Evolutionary conservation across 177 flowering plant genomes (phyloP), one percentile per base, ranked within the genome.

Genomic region (Vitis hybrid): DNA sequence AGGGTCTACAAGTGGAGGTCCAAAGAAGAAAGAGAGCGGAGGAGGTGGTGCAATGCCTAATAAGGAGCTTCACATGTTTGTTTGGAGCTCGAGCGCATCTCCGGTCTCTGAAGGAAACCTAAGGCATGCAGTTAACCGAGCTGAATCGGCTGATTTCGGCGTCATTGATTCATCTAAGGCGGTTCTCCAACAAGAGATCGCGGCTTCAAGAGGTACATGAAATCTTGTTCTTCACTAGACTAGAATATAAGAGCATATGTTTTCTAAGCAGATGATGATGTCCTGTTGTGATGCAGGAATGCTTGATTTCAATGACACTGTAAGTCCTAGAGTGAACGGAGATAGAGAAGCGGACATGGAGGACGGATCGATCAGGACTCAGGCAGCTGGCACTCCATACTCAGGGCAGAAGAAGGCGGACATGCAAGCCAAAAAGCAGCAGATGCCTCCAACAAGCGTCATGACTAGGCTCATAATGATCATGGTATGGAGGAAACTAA

Each of bases 401-500:
- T 11, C 59, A 11, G 8, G 38, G 44, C 49, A 73, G 65, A 73
- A 76, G 76, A 70, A 57, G 31, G 61, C 44, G 65, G 78, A 73
- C 1, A 11, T 64, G 59, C 79, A 60, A 64, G 76, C 20, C 24
- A 74, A 62, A 70, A 75, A 76, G 71, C 78, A 75, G 4, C 77
- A 78, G 50, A 83, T 85, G 89, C 89, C 89, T 1, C 89, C 89
- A 1, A 82, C 87, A 3, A 83, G 85, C 63, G 89, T 85, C 18
- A 85, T 85, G 87, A 85, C 85, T 1, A 80, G 85, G 59, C 85
- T 85, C 15, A 82, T 85, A 1, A 82, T 85, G 8, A 80, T 85
- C 68, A 83, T 85, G 89, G 89, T 85, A 2, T 85, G 89, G 89
- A 80, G 89, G 69, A 85, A 83, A 73, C 84, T 85, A 49, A 83